These are phyloP conservation scores for Imleria badia DNA, from an alignment of 768 basidiomycete species.

Conservation along the genomic window DNA sequence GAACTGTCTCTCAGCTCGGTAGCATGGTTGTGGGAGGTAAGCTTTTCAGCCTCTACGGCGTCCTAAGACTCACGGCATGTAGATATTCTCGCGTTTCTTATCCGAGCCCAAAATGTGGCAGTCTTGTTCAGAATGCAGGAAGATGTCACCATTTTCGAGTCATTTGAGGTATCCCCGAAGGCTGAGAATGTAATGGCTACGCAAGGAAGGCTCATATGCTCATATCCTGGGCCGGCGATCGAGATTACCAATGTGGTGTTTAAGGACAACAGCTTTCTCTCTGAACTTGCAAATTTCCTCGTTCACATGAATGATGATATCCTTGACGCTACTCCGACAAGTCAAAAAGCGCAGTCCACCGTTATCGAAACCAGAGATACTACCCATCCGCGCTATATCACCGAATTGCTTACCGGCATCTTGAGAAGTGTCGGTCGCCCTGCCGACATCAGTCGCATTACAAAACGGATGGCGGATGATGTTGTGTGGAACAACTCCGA, in stretches of 20 bases:
- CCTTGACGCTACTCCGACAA: constrained; percentile 36
- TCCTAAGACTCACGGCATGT: neutral
- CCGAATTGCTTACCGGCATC: constrained; percentile 48
- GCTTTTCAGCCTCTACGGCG: neutral
- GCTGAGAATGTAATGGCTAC: constrained; percentile 36
- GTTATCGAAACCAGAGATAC: constrained; percentile 42
- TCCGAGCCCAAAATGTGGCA: constrained; percentile 49
- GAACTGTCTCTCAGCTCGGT: constrained; percentile 15
- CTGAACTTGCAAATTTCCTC: constrained; percentile 41
- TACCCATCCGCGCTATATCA: constrained; percentile 47
- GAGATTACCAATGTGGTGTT: constrained; percentile 32
- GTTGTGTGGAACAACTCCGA: constrained; percentile 40
- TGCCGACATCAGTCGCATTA: constrained; percentile 28
- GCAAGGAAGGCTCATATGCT: constrained; percentile 44
- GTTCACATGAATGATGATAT: constrained; percentile 32
- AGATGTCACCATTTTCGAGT: constrained; percentile 39
- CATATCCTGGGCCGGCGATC: constrained; percentile 47
- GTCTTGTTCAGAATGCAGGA: constrained; percentile 37
- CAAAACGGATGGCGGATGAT: constrained; percentile 48
- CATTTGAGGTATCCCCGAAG: constrained; percentile 45
- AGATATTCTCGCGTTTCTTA: constrained; percentile 40
- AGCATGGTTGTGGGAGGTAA: constrained; percentile 23
- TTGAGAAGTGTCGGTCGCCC: constrained; percentile 38
- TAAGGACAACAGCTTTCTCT: constrained; percentile 29
- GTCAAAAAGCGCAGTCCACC: constrained; percentile 37